phyloP scores from a whole-genome alignment of 306 rosid genomes.

The Ormosia semicastrata region DNA sequence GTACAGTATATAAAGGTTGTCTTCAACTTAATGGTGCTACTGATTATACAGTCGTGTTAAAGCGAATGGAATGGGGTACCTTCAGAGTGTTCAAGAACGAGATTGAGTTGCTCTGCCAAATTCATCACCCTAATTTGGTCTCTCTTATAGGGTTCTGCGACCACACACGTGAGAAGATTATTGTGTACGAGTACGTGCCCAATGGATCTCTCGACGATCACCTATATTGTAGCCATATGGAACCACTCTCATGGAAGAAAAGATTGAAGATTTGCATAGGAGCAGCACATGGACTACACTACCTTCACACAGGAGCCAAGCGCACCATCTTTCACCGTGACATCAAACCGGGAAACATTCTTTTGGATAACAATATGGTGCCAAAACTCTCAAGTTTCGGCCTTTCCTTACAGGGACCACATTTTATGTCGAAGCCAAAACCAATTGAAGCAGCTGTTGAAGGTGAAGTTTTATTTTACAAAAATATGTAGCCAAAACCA shows the following conservation, averaged over 20 bases:
- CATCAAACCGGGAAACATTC: background rate
- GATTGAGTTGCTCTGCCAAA: background rate
- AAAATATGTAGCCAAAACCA: too few species aligned
- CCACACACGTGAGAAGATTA: conserved; percentile 8
- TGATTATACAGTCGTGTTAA: background rate
- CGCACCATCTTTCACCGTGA: background rate
- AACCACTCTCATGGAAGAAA: conserved; percentile 20
- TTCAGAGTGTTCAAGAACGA: background rate
- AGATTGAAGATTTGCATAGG: conserved; percentile 18
- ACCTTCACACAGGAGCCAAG: conserved; percentile 31
- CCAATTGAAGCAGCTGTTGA: background rate
- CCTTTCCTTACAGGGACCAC: background rate
- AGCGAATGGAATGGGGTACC: background rate
- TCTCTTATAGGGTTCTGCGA: conserved; percentile 9
- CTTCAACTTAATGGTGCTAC: background rate
- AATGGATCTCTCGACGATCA: background rate
- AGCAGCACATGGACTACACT: conserved; percentile 24
- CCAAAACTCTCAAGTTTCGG: conserved; percentile 1
- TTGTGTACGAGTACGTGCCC: conserved; percentile 21
- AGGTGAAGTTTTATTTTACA: too few species aligned
- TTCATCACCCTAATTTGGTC: conserved; percentile 4
- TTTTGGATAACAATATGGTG: background rate
- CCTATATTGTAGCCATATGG: background rate
- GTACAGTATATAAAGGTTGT: background rate
- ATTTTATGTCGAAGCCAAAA: background rate